Base-by-base conservation (phyloP, 257 asterid genomes). In the Thymus mandschuricus region DNA sequence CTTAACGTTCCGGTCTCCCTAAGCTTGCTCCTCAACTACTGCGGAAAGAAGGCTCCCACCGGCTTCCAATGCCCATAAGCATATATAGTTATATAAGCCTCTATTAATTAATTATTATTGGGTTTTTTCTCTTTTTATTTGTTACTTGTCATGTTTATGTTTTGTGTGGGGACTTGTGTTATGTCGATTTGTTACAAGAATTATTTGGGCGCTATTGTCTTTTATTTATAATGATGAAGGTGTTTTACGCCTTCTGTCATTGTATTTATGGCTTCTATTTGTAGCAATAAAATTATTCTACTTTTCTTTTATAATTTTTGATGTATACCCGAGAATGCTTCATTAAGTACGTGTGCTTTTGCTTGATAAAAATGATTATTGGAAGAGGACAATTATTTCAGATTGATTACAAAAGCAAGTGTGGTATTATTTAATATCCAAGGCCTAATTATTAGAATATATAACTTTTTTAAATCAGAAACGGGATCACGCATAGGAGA, bases 11-110 rank as follows among this genome's bases (percentile, higher is more conserved):
- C 83, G 1, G 34, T 79, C 34, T 62, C 83, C 0, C 83, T 79
- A 9, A 75, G 73, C 69, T 56, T 79, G 75, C 78, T 79, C 10
- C 44, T 79, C 49, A 79, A 79, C 71, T 68, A 60, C 56, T 79
- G 83, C 28, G 80, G 80, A 54, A 79, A 75, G 71, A 75, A 71
- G 58, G 60, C 9, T 2, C 83, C 83, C 4, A 10, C 77, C 3
- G 83, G 80, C 40, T 79, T 79, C 64, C 73, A 68, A 68, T 68
- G 73, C 55, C 9, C 64, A 5, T 68, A 34, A 59, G 10, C 11
- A 44, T 44, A 1, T 21, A 44, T 10, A 10, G 4, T 38, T 35
- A 0, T 35, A 35, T 38, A 4, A 38, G 4, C 6, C 3, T 38
- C 41, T 38, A 38, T 38, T 38, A 7, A 38, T 38, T 38, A 4